phyloP scores from a whole-genome alignment of 2,329 filamentous ascomycete species.

The Cylindrodendrum hubeiense region DNA sequence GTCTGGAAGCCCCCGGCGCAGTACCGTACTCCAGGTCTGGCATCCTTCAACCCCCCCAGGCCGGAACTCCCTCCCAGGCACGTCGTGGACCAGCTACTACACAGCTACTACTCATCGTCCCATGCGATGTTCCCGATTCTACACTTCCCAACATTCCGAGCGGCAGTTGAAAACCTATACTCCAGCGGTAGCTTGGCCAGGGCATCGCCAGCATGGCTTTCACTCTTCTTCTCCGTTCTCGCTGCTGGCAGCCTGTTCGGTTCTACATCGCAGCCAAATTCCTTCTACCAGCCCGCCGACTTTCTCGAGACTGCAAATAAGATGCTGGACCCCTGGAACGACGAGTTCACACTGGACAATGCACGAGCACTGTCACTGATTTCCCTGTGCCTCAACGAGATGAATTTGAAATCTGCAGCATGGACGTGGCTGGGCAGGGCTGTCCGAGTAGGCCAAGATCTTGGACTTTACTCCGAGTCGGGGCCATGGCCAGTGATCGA shows the following conservation, averaged over 20 bases:
- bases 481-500: slow-evolving; percentile 81
- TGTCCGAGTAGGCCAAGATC: slow-evolving; percentile 83
- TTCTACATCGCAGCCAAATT: slow-evolving; percentile 64
- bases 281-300: slow-evolving; percentile 66
- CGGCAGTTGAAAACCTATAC: slow-evolving; percentile 83
- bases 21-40: slow-evolving; percentile 66
- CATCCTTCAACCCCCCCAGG: slow-evolving; percentile 64
- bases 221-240: slow-evolving; percentile 85
- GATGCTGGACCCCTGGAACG: slow-evolving; percentile 84
- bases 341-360: slow-evolving; percentile 81
- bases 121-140: slow-evolving; percentile 88
- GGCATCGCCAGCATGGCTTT: slow-evolving; percentile 77
- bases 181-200: slow-evolving; percentile 66
- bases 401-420: slow-evolving; percentile 86
- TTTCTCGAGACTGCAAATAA: slow-evolving; percentile 79
- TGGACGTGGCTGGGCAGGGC: slow-evolving; percentile 89
- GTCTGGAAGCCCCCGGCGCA: slow-evolving; percentile 83
- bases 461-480: slow-evolving; percentile 83
- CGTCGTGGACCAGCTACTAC: slow-evolving; percentile 78
- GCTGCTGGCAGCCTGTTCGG: slow-evolving; percentile 85
- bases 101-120: slow-evolving; percentile 80
- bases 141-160: slow-evolving; percentile 87
- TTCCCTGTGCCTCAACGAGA: slow-evolving; percentile 85
- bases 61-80: slow-evolving; percentile 79
- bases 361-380: slow-evolving; percentile 79